Conservation (phyloP, 2,329 filamentous ascomycete species). For the Trichoderma brevicompactum region DNA sequence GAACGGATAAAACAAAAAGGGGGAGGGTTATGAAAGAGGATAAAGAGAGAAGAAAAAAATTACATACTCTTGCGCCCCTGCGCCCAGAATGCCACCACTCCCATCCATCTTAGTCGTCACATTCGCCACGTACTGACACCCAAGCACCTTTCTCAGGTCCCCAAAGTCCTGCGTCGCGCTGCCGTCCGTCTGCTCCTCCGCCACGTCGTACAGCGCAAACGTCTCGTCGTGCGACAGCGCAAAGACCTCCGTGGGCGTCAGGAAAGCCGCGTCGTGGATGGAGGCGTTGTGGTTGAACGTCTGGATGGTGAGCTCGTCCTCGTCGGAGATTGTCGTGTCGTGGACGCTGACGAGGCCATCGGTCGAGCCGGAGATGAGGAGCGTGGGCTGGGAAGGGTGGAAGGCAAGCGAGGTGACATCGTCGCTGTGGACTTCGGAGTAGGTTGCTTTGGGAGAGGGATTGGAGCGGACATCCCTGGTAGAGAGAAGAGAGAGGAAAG, state of each 20-base stretch:
- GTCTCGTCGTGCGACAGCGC: constrained; percentile 79
- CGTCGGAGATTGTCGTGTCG: constrained; percentile 70
- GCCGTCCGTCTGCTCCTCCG: constrained; percentile 65
- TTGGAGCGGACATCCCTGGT: constrained; percentile 63
- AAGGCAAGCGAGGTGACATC: constrained; percentile 65
- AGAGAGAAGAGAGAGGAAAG: neutral
- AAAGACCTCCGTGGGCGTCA: constrained; percentile 66
- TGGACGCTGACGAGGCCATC: constrained; percentile 80
- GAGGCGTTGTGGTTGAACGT: constrained; percentile 79
- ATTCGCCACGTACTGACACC: constrained; percentile 75
- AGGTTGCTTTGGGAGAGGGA: constrained; percentile 54
- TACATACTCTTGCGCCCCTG: constrained; percentile 69
- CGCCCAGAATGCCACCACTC: constrained; percentile 63
- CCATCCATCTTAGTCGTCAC: constrained; percentile 64
- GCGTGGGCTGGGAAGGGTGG: constrained; percentile 61
- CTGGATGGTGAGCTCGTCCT: constrained; percentile 77
- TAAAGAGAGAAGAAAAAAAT: constrained; percentile 39
- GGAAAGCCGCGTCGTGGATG: constrained; percentile 74
- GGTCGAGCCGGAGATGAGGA: constrained; percentile 76
- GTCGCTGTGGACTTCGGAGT: constrained; percentile 69
- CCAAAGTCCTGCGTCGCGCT: constrained; percentile 64
- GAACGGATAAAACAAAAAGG: too few relatives aligned
- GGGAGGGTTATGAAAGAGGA: constrained; percentile 30
- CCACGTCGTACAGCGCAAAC: constrained; percentile 72
- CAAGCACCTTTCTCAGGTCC: constrained; percentile 67